A percentile compares a stretch with the other conserved stretches of the same genome.
Evolutionary conservation across 345 rosid genomes (phyloP).

Genomic region (Erodium maritimum): DNA sequence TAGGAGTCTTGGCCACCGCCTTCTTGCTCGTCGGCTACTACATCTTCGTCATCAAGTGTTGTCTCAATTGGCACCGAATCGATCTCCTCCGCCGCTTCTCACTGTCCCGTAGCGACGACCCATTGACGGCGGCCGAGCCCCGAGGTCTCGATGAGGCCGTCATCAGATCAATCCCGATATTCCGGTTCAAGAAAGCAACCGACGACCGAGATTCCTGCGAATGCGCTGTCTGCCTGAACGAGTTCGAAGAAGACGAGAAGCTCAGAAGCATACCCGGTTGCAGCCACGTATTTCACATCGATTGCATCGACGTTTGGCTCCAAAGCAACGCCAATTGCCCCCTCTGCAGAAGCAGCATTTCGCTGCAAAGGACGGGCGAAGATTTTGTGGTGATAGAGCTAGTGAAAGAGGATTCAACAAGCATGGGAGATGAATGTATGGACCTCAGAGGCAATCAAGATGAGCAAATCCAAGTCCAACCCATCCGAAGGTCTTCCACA

Average conservation of each 20-base stretch:
- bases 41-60: slow-evolving; percentile 75
- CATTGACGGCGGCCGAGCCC: slow-evolving; percentile 25
- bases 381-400: slow-evolving; percentile 63
- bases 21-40: slow-evolving; percentile 81
- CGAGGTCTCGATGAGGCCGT: slow-evolving; percentile 75
- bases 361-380: slow-evolving; percentile 33
- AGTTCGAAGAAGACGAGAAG: slow-evolving; percentile 78
- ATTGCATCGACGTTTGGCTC: slow-evolving; percentile 91
- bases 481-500: slow-evolving; percentile 64
- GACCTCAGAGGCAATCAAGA: slow-evolving; percentile 42
- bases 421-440: slow-evolving; percentile 89
- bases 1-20: slow-evolving; percentile 75
- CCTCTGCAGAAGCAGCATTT: slow-evolving; percentile 68
- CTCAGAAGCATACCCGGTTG: slow-evolving; percentile 62
- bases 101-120: slow-evolving; percentile 42
- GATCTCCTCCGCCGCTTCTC: slow-evolving; percentile 53
- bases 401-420: slow-evolving; percentile 16
- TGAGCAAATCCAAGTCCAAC: slow-evolving; percentile 38
- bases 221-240: slow-evolving; percentile 74
- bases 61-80: slow-evolving; percentile 71
- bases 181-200: slow-evolving; percentile 45
- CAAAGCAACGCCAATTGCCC: slow-evolving; percentile 87
- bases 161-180: slow-evolving; percentile 70
- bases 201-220: slow-evolving; percentile 33
- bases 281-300: slow-evolving; percentile 75